Conservation (phyloP, 495 filamentous ascomycete species). For the Annulohypoxylon nitens region DNA sequence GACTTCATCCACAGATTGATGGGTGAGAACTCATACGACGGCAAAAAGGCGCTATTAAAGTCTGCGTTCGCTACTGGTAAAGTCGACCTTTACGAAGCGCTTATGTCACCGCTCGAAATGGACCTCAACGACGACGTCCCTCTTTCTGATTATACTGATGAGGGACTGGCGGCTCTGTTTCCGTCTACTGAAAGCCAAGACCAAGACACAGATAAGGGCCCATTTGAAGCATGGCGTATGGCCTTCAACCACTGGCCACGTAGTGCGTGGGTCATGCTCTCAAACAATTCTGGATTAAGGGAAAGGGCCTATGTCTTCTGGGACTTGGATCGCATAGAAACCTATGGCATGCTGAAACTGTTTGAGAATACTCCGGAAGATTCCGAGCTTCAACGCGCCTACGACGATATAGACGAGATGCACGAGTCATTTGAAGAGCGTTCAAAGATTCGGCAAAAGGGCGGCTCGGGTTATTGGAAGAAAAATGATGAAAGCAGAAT, state of each 20-base stretch:
- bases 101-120: conserved; percentile 22
- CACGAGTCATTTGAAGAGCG: conserved; percentile 33
- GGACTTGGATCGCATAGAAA: conserved; percentile 35
- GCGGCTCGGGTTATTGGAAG: conserved; percentile 34
- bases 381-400: conserved; percentile 31
- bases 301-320: conserved; percentile 36
- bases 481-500: conserved; percentile 39
- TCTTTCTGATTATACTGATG: conserved; percentile 25
- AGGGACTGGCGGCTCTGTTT: conserved; percentile 29
- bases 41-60: conserved; percentile 36
- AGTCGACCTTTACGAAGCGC: conserved; percentile 29
- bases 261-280: conserved; percentile 28
- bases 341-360: conserved; percentile 23
- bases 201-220: conserved; percentile 32
- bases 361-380: conserved; percentile 30
- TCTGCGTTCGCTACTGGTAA: conserved; percentile 29
- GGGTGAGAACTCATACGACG: conserved; percentile 35
- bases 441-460: conserved; percentile 34
- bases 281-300: conserved; percentile 31
- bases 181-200: conserved; percentile 26
- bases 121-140: conserved; percentile 17
- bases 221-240: conserved; percentile 40
- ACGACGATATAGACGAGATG: conserved; percentile 21
- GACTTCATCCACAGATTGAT: conserved; percentile 32
- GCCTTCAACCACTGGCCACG: conserved; percentile 23